Base-by-base conservation (phyloP, 75 land plant genomes). In the Cupressus sempervirens region DNA sequence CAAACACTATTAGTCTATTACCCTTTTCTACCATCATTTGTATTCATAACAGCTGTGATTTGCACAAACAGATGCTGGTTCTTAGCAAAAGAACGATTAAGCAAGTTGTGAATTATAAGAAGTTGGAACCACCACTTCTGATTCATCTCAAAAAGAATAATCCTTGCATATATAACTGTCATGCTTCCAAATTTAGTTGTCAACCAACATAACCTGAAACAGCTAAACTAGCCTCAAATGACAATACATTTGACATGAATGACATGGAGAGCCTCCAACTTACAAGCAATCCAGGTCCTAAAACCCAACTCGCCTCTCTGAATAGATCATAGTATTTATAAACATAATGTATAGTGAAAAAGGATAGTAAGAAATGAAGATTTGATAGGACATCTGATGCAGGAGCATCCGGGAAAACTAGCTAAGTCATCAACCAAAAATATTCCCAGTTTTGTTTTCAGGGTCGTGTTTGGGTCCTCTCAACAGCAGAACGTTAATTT, bases 1-100 rank as follows among this genome's bases (percentile, higher is more conserved):
- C 11, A 43, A 7, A 77, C 48, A 23, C 81, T 45, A 40, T n/a
- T n/a, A n/a, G n/a, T n/a, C n/a, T n/a, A n/a, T 11, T n/a, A 76
- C 79, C 81, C 23, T 3, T 45, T 79, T 45, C 81, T 43, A 6
- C 8, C 5, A 45, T 79, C 45, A 40, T 13, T 79, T 9, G 14
- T 11, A n/a, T 11, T 79, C 81, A 79, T 79, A 40, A 76, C 45
- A 38, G n/a, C n/a, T 38, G 79, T 76, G n/a, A 76, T 38, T 48
- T 40, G 79, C 40, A 20, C 79, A n/a, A 45, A 79, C 50, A 41
- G 11, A 43, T 77, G 20, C 46, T n/a, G 26, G n/a, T 43, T 11
- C 4, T 20, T 7, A 4, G 29, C 73, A 68, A 32, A 68, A 29
- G 43, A 8, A 41, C 18, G 45, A 20, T 4, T 26, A 79, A n/a